Evolutionary conservation across 2,329 filamentous ascomycete species (phyloP).

Genomic region (Mycosphaerella arachidis): DNA sequence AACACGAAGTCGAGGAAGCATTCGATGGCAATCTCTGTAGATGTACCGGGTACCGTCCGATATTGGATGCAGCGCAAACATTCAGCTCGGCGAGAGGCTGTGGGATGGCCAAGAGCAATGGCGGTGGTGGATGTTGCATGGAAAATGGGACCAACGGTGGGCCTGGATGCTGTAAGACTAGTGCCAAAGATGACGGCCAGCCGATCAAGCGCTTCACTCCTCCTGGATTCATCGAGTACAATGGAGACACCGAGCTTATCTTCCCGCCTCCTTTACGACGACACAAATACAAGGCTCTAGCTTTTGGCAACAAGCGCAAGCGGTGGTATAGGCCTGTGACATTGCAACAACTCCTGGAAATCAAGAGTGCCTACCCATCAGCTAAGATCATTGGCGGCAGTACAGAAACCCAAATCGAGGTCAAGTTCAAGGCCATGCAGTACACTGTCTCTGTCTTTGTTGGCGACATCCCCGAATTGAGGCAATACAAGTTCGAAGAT

Average conservation of each 20-base stretch:
- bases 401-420: slow-evolving; percentile 96
- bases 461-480: slow-evolving; percentile 84
- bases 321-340: slow-evolving; percentile 89
- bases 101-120: slow-evolving; percentile 53
- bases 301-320: slow-evolving; percentile 92
- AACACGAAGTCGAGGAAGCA: slow-evolving; percentile 86
- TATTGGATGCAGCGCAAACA: slow-evolving; percentile 87
- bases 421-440: slow-evolving; percentile 93
- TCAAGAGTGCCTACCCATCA: slow-evolving; percentile 77
- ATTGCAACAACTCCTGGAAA: slow-evolving; percentile 79
- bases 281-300: slow-evolving; percentile 73
- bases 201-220: slow-evolving; percentile 66
- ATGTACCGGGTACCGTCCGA: slow-evolving; percentile 92
- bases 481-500: slow-evolving; percentile 73
- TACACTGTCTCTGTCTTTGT: slow-evolving; percentile 89
- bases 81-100: slow-evolving; percentile 62
- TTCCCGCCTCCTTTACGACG: slow-evolving; percentile 83
- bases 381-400: slow-evolving; percentile 95
- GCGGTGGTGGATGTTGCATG: slow-evolving; percentile 69
- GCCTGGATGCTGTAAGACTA: slow-evolving; percentile 56
- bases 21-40: slow-evolving; percentile 96
- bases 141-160: slow-evolving; percentile 46
- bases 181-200: slow-evolving; percentile 38
- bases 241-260: slow-evolving; percentile 88
- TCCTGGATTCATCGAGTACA: slow-evolving; percentile 90